These are phyloP conservation scores for Penicillium digitatum DNA, from an alignment of 2,329 filamentous ascomycete species.

Conservation along the genomic window DNA sequence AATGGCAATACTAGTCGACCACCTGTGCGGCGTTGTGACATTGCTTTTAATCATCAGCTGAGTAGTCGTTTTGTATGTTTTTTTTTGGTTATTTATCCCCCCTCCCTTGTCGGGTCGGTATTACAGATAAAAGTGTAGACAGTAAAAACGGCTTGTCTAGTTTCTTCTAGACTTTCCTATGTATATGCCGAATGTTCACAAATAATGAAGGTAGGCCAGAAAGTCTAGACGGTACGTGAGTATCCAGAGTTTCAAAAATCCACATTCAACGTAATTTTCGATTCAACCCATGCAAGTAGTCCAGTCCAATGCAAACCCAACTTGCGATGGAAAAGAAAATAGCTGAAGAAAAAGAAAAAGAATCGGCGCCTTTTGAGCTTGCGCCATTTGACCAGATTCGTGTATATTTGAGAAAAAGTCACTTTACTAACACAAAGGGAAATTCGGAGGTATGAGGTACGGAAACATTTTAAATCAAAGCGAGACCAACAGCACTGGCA, in stretches of 20 bases:
- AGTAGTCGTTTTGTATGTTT: too few relatives aligned
- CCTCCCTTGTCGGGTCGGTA: too few relatives aligned
- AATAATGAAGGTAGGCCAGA: too few relatives aligned
- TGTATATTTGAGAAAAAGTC: slow-evolving; percentile 24
- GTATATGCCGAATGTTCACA: too few relatives aligned
- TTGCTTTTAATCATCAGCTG: too few relatives aligned
- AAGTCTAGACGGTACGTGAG: not conserved
- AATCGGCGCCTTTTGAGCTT: slow-evolving; percentile 21
- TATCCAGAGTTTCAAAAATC: too few relatives aligned
- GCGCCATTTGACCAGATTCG: slow-evolving; percentile 19
- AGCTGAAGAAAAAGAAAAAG: slow-evolving; percentile 6
- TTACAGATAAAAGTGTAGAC: too few relatives aligned
- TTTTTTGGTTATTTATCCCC: too few relatives aligned
- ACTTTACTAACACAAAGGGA: slow-evolving; percentile 31
- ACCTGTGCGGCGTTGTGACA: too few relatives aligned
- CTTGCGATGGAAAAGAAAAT: slow-evolving; percentile 3
- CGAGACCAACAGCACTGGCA: slow-evolving; percentile 48
- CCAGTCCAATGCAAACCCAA: not conserved
- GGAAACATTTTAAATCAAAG: slow-evolving; percentile 39
- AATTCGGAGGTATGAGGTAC: slow-evolving; percentile 31
- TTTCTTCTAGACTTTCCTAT: too few relatives aligned
- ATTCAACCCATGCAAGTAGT: not conserved
- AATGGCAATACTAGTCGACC: too few relatives aligned
- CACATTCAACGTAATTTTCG: not conserved
- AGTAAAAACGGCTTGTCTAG: too few relatives aligned